Evolutionary conservation across 2,329 filamentous ascomycete genomes (phyloP).

Genomic region (Aspergillus phoenicis): DNA sequence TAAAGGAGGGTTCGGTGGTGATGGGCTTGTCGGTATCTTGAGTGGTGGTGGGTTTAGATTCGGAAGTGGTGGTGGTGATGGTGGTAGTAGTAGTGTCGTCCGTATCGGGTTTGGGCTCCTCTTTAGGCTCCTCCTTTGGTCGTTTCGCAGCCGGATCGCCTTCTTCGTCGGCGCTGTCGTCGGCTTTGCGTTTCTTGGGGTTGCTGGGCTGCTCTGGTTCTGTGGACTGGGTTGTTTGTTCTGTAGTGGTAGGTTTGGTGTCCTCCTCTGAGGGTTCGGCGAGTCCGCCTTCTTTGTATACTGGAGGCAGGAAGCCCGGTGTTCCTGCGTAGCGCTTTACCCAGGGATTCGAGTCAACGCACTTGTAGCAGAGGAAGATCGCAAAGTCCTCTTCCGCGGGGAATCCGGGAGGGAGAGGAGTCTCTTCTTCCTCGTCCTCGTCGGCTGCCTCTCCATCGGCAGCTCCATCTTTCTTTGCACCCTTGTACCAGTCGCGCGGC

Average conservation of each 20-base stretch:
- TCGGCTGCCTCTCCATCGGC: constrained; percentile 21
- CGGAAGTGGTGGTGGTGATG: background rate
- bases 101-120: constrained; percentile 10
- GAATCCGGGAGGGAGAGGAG: constrained; percentile 79
- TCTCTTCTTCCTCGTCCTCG: constrained; percentile 54
- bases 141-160: constrained; percentile 41
- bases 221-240: background rate
- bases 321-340: constrained; percentile 84
- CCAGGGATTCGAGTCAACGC: constrained; percentile 84
- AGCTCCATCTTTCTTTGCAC: constrained; percentile 20
- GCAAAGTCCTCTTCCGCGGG: constrained; percentile 88
- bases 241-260: background rate
- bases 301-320: constrained; percentile 74
- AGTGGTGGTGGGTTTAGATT: constrained; percentile 9
- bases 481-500: constrained; percentile 65
- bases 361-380: constrained; percentile 91
- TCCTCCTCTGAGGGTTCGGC: constrained; percentile 9
- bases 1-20: background rate
- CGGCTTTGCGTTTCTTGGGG: constrained; percentile 68
- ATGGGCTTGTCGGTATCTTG: background rate
- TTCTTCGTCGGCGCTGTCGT: constrained; percentile 37
- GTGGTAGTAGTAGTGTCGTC: background rate
- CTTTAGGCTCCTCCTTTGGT: constrained; percentile 49
- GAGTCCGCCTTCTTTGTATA: constrained; percentile 54
- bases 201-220: constrained; percentile 22